Conservation (phyloP, 2,329 filamentous ascomycete genomes). For the Pseudocercospora fijiensis region DNA sequence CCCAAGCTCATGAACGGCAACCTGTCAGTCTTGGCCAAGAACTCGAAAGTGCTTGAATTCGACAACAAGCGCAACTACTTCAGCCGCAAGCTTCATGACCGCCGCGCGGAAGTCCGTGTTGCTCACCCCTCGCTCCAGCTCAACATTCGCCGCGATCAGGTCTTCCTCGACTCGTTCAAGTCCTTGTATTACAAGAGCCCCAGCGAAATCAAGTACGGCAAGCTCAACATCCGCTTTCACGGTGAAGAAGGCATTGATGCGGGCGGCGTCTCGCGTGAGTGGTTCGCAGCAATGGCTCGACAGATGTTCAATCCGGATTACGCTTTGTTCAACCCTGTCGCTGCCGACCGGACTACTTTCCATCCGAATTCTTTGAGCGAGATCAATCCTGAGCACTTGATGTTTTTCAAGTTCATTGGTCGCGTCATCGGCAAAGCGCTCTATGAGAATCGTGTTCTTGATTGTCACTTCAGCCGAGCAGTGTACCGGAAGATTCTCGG, state of each 20-base stretch:
- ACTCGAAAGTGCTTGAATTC: slow-evolving; percentile 97
- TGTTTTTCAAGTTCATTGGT: slow-evolving; percentile 99
- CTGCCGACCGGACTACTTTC: slow-evolving; percentile 96
- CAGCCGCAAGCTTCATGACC: slow-evolving; percentile 83
- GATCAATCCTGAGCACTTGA: slow-evolving; percentile 91
- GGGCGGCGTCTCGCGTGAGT: slow-evolving; percentile 94
- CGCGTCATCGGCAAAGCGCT: slow-evolving; percentile 97
- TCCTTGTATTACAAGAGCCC: slow-evolving; percentile 95
- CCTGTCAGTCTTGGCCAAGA: slow-evolving; percentile 93
- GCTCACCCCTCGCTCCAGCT: slow-evolving; percentile 78
- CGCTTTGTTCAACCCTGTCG: slow-evolving; percentile 92
- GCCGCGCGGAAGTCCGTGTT: slow-evolving; percentile 67
- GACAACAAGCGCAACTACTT: slow-evolving; percentile 99
- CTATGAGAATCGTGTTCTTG: slow-evolving; percentile 91
- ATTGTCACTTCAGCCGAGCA: slow-evolving; percentile 97
- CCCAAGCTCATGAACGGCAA: slow-evolving; percentile 98
- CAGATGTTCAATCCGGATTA: slow-evolving; percentile 99
- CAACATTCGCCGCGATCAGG: slow-evolving; percentile 85
- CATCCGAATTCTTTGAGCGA: slow-evolving; percentile 93
- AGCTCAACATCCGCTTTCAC: slow-evolving; percentile 95
- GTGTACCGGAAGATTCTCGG: slow-evolving; percentile 98
- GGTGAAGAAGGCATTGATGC: slow-evolving; percentile 97
- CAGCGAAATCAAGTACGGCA: slow-evolving; percentile 98
- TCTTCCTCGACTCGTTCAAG: slow-evolving; percentile 98
- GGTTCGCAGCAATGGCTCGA: slow-evolving; percentile 95